These are phyloP conservation scores for Coemansia sp. DNA, from an alignment of 192 early-diverging fungal genomes.

Conservation along the genomic window DNA sequence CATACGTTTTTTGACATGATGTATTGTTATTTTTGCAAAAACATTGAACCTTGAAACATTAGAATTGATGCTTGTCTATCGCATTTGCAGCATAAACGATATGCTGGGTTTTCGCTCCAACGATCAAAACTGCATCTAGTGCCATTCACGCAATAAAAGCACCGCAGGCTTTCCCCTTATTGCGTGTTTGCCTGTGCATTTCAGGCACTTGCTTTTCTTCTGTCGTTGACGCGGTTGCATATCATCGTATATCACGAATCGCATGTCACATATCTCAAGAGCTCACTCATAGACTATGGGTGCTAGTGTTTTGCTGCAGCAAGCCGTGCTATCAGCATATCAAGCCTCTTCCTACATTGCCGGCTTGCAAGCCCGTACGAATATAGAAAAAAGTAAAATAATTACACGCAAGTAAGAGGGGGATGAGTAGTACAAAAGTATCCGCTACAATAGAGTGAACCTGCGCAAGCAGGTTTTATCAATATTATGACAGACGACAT, in stretches of 20 bases:
- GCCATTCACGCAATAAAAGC: neutral
- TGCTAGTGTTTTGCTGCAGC: constrained; percentile 18
- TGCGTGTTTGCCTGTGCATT: neutral
- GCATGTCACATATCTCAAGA: neutral
- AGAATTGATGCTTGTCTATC: neutral
- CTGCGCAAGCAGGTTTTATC: neutral
- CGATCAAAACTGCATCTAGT: neutral
- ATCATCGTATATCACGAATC: neutral
- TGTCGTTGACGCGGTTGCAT: neutral
- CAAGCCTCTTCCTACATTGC: constrained; percentile 35
- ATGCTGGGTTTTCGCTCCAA: neutral
- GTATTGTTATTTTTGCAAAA: no score
- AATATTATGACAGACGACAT: neutral
- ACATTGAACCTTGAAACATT: no score
- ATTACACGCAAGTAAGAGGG: constrained; percentile 15
- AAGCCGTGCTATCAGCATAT: constrained; percentile 45
- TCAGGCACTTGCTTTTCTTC: neutral
- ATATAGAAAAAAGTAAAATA: neutral
- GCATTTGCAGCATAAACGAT: neutral
- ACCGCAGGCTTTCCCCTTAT: neutral
- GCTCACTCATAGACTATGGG: neutral
- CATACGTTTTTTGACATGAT: no score
- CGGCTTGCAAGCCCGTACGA: neutral
- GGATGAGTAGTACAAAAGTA: constrained; percentile 38
- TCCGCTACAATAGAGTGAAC: constrained; percentile 21